A percentile compares a stretch with the other conserved stretches of the same genome.
Conservation (phyloP, 2,329 filamentous ascomycete species). For the Endocalyx cinctus region DNA sequence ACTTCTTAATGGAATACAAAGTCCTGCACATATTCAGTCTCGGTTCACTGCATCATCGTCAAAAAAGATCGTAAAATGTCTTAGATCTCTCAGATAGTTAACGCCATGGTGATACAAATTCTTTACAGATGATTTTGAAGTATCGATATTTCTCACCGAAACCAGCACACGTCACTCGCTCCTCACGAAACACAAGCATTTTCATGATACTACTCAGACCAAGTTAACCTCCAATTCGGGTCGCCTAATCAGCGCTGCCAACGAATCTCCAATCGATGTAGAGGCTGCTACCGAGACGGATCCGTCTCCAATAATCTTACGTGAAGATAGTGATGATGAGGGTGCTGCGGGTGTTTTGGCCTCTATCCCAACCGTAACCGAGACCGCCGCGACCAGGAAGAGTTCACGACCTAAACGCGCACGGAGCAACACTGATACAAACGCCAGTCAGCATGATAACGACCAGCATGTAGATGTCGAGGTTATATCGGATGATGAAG, state of each 20-base stretch:
- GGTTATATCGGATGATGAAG: slow-evolving; percentile 33
- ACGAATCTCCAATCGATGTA: slow-evolving; percentile 49
- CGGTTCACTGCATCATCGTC: slow-evolving; percentile 10
- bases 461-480: slow-evolving; percentile 27
- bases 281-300: slow-evolving; percentile 34
- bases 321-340: slow-evolving; percentile 58
- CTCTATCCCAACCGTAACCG: slow-evolving; percentile 46
- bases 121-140: slow-evolving; percentile 86
- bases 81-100: too few relatives aligned
- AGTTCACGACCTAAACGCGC: slow-evolving; percentile 25
- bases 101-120: too few relatives aligned
- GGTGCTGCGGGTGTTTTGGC: slow-evolving; percentile 49
- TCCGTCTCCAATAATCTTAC: slow-evolving; percentile 34
- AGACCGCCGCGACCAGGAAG: slow-evolving; percentile 19
- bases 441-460: slow-evolving; percentile 18
- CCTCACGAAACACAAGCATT: slow-evolving; percentile 78
- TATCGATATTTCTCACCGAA: slow-evolving; percentile 89
- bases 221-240: slow-evolving; percentile 58
- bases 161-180: slow-evolving; percentile 80
- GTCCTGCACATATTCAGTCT: slow-evolving; percentile 12
- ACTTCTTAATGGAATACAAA: slow-evolving; percentile 8
- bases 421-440: slow-evolving; percentile 24
- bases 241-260: slow-evolving; percentile 54
- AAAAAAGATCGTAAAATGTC: too few relatives aligned
- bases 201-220: slow-evolving; percentile 52